These are phyloP conservation scores for Dimocarpus longan DNA, from an alignment of 345 rosid genomes.

Conservation along the genomic window DNA sequence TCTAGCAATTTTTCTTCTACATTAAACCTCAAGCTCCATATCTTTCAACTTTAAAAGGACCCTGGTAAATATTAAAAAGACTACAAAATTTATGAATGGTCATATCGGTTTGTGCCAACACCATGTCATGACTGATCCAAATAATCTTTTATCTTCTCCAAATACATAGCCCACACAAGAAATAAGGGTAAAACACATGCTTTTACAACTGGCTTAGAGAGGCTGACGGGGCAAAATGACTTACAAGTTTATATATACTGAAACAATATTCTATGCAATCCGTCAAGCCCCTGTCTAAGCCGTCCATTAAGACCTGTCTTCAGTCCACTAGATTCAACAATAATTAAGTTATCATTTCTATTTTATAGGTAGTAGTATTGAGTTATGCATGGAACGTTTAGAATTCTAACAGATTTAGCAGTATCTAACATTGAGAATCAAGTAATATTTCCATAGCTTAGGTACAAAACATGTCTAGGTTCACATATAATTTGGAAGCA, in stretches of 20 bases:
- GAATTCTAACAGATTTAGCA: not conserved
- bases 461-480: not conserved
- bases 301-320: not conserved
- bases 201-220: not conserved
- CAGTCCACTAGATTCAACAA: not conserved
- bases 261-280: not conserved
- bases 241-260: not conserved
- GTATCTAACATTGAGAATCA: not conserved
- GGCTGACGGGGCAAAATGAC: not conserved
- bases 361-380: too few relatives aligned
- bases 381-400: too few relatives aligned
- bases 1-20: not conserved
- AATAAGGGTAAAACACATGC: not conserved
- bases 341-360: too few relatives aligned
- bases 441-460: not conserved
- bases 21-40: not conserved
- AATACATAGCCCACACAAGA: not conserved
- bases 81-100: not conserved
- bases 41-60: conserved; percentile 2
- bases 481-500: not conserved
- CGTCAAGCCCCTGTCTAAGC: not conserved
- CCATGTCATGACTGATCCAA: not conserved
- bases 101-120: not conserved
- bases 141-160: not conserved
- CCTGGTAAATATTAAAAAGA: not conserved